A percentile compares a stretch with the other conserved stretches of the same genome.
Conservation (phyloP, 2,329 filamentous ascomycete genomes). For the Diaporthe aspalathi region DNA sequence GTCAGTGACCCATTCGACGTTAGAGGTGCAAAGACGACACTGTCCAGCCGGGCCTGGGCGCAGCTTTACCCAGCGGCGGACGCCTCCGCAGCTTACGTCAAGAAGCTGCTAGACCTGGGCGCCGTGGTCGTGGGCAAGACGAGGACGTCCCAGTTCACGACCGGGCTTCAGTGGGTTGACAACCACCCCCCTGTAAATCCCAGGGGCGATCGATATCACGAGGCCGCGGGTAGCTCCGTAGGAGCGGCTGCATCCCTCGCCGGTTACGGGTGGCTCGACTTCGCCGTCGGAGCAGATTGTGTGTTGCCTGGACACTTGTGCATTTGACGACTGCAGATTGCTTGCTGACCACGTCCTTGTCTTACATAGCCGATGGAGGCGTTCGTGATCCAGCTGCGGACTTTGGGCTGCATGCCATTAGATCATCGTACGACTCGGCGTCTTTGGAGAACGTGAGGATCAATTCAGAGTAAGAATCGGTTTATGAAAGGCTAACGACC, state of each 20-base stretch:
- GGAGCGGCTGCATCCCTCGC: constrained; percentile 43
- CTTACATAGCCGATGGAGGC: constrained; percentile 23
- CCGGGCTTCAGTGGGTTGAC: constrained; percentile 42
- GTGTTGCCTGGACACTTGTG: constrained; percentile 46
- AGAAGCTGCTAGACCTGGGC: constrained; percentile 69
- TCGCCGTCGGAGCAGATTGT: constrained; percentile 45
- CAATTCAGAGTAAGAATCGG: constrained; percentile 32
- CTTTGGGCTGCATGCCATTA: constrained; percentile 35
- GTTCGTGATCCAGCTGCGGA: constrained; percentile 31
- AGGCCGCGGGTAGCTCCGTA: constrained; percentile 40
- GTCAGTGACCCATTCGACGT: constrained; percentile 51
- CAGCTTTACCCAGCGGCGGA: constrained; percentile 60
- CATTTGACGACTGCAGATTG: constrained; percentile 40
- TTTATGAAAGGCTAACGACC: too few species aligned
- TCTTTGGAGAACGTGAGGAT: constrained; percentile 25
- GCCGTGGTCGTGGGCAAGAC: constrained; percentile 67
- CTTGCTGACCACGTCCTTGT: background rate
- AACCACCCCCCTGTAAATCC: constrained; percentile 46
- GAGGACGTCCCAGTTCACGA: constrained; percentile 58
- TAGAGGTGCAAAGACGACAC: constrained; percentile 64
- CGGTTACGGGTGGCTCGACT: constrained; percentile 44
- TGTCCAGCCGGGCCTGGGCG: constrained; percentile 70
- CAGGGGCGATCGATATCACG: constrained; percentile 46
- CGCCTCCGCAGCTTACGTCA: constrained; percentile 61
- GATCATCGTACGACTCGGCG: constrained; percentile 28